These are phyloP conservation scores for Ceratocystis papillata DNA, from an alignment of 2,329 filamentous ascomycete species.

Conservation along the genomic window DNA sequence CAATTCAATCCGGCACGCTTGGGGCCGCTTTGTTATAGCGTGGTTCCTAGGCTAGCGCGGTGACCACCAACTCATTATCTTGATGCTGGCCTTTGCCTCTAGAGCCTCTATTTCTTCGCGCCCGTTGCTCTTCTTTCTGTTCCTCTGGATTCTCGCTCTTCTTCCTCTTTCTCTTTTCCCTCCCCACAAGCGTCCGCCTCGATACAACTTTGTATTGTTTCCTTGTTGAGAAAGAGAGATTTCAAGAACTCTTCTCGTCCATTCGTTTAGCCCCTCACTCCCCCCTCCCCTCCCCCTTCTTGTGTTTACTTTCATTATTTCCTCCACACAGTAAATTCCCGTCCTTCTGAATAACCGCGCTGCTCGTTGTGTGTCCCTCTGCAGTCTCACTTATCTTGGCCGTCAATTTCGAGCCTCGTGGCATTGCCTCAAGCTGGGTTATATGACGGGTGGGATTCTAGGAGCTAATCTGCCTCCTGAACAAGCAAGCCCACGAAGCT, in stretches of 20 bases:
- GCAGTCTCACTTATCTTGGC: background rate
- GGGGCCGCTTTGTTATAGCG: slow-evolving; percentile 1
- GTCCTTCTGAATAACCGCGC: background rate
- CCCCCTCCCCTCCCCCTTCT: background rate
- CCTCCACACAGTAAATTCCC: background rate
- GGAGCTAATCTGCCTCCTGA: background rate
- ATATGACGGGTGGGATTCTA: background rate
- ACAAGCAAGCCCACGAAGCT: background rate
- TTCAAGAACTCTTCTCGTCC: slow-evolving; percentile 11
- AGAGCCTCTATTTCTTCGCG: background rate
- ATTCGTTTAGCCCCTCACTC: slow-evolving; percentile 8
- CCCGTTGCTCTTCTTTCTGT: background rate
- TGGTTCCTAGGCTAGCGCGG: slow-evolving; percentile 2
- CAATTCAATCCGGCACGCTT: slow-evolving; percentile 5
- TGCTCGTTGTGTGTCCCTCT: background rate
- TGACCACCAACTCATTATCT: background rate
- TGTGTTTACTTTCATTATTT: background rate
- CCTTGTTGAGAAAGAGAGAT: slow-evolving; percentile 8
- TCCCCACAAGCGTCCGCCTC: background rate
- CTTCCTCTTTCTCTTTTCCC: background rate
- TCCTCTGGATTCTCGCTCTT: background rate
- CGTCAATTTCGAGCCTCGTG: background rate
- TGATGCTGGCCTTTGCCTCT: background rate
- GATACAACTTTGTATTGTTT: background rate
- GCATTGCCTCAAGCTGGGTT: background rate